Evolutionary conservation across 768 basidiomycete genomes (phyloP).

Genomic region (Lyophyllum decastes): DNA sequence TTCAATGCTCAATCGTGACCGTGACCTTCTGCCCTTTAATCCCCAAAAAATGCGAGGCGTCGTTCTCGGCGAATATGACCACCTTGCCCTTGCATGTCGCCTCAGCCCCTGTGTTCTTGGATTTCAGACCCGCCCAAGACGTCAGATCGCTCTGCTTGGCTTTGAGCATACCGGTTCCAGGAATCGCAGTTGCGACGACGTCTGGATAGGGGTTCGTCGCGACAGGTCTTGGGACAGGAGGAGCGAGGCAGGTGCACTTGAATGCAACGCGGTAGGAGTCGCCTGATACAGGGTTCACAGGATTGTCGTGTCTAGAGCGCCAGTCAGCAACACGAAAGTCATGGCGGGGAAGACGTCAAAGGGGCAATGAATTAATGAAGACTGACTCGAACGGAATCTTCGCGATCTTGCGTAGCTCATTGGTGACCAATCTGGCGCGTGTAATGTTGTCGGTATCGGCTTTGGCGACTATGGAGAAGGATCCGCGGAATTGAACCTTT

Average conservation of each 20-base stretch:
- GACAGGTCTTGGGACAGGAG: neutral
- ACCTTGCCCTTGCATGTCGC: constrained; percentile 24
- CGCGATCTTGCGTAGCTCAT: constrained; percentile 30
- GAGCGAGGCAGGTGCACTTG: constrained; percentile 6
- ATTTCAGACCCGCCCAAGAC: neutral
- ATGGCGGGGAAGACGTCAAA: neutral
- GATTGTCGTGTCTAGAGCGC: neutral
- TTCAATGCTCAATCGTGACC: constrained; percentile 22
- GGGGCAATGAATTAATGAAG: neutral
- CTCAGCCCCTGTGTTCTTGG: neutral
- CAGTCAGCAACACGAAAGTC: neutral
- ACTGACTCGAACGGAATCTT: constrained; percentile 30
- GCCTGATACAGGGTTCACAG: neutral
- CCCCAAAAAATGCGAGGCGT: constrained; percentile 25
- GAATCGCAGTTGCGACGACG: neutral
- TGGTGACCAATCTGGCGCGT: constrained; percentile 24
- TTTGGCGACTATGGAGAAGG: constrained; percentile 30
- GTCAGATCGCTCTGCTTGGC: neutral
- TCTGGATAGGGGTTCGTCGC: neutral
- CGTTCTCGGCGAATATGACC: constrained; percentile 21
- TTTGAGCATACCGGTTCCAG: neutral
- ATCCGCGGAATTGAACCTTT: constrained; percentile 22
- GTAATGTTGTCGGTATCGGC: constrained; percentile 21
- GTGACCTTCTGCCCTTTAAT: constrained; percentile 29
- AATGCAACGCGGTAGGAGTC: neutral